Evolutionary conservation across 2,329 filamentous ascomycete species (phyloP).

Genomic region (Aspergillus piperis): DNA sequence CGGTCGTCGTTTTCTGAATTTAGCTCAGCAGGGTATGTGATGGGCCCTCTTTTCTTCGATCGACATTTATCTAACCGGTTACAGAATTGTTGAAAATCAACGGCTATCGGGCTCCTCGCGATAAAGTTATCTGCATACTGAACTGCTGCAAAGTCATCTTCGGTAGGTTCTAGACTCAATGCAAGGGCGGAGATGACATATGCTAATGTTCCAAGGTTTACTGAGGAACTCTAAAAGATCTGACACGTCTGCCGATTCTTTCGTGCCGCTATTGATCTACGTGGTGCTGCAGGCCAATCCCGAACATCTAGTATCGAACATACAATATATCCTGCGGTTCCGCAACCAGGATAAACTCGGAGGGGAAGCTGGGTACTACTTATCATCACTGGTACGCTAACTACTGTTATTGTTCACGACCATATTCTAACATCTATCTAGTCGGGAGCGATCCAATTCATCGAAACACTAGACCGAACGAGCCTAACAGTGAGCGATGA

Average conservation of each 20-base stretch:
- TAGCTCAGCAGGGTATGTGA: conserved; percentile 78
- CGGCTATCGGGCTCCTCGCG: conserved; percentile 91
- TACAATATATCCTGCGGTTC: conserved; percentile 96
- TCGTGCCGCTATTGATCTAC: conserved; percentile 92
- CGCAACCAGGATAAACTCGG: conserved; percentile 95
- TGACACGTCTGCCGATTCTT: conserved; percentile 94
- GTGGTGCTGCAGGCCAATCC: conserved; percentile 93
- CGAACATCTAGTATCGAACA: conserved; percentile 92
- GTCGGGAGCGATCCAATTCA: conserved; percentile 85
- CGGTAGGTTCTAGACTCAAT: conserved; percentile 56
- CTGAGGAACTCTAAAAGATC: conserved; percentile 82
- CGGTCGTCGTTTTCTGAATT: conserved; percentile 79
- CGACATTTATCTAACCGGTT: conserved; percentile 25
- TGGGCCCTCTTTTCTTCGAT: background rate
- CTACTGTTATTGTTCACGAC: background rate
- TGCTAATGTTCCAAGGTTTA: conserved; percentile 54
- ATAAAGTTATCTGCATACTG: conserved; percentile 97
- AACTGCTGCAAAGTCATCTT: conserved; percentile 99
- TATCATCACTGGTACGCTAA: conserved; percentile 76
- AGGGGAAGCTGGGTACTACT: conserved; percentile 97
- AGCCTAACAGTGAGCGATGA: conserved; percentile 90
- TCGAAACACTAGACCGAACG: conserved; percentile 93
- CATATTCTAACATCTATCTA: conserved; percentile 19
- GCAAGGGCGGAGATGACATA: background rate
- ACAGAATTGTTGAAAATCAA: conserved; percentile 92